Percentiles rank a stretch among this genome's conserved stretches.
These are phyloP conservation scores for Amanita muscaria DNA, from an alignment of 768 basidiomycete genomes.

Conservation along the genomic window DNA sequence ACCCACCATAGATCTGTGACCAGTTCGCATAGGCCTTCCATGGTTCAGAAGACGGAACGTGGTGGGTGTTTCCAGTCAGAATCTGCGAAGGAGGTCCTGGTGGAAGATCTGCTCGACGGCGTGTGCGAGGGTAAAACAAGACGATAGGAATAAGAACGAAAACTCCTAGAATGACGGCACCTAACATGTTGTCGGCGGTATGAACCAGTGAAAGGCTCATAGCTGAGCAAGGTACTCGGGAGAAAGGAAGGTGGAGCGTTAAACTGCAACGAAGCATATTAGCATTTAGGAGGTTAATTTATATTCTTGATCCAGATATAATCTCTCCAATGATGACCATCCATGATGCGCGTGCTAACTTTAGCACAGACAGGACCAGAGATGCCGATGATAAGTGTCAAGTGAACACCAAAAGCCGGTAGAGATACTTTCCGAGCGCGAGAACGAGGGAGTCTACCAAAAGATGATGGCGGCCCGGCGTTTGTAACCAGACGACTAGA, in stretches of 20 bases:
- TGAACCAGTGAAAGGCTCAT: neutral
- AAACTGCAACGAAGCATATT: too few species aligned
- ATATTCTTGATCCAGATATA: neutral
- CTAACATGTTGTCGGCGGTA: neutral
- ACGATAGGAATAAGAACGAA: constrained; percentile 12
- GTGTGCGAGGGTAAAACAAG: constrained; percentile 16
- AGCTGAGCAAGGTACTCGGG: neutral
- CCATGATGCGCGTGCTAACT: too few species aligned
- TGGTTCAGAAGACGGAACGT: constrained; percentile 3
- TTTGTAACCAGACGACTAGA: too few species aligned
- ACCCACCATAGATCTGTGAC: constrained; percentile 25
- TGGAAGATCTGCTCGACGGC: constrained; percentile 15
- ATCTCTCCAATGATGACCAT: neutral
- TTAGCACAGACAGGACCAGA: too few species aligned
- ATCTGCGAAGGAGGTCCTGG: constrained; percentile 1
- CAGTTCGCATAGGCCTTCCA: constrained; percentile 9
- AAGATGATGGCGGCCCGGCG: too few species aligned
- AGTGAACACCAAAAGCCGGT: too few species aligned
- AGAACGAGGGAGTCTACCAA: neutral
- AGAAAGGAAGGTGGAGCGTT: neutral
- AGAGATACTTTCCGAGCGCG: neutral
- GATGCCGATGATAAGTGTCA: neutral
- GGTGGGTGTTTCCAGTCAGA: constrained; percentile 21
- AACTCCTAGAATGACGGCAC: constrained; percentile 6
- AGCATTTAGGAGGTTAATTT: neutral